Percentiles rank a stretch among this genome's conserved stretches.
Conservation (phyloP, 768 basidiomycete genomes). For the Termitomyces sp. region DNA sequence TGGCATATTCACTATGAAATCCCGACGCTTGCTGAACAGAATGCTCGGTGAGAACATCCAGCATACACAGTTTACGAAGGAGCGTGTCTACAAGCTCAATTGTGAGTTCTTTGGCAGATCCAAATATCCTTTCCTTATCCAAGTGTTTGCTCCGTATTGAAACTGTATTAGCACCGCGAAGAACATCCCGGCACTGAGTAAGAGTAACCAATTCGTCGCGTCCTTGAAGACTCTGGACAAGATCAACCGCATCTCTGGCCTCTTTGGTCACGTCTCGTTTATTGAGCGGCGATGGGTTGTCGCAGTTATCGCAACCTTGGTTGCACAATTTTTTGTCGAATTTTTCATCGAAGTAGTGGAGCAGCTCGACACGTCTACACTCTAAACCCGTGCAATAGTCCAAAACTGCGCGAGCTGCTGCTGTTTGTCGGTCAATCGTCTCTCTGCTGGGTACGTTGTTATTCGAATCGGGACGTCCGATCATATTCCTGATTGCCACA, state of each 20-base stretch:
- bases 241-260: conserved; percentile 49
- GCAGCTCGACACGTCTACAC: conserved; percentile 84
- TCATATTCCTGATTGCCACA: conserved; percentile 49
- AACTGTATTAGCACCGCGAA: conserved; percentile 55
- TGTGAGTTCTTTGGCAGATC: conserved; percentile 44
- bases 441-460: conserved; percentile 34
- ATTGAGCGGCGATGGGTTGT: conserved; percentile 37
- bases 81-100: conserved; percentile 60
- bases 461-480: conserved; percentile 48
- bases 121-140: conserved; percentile 45
- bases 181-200: conserved; percentile 52
- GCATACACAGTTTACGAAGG: conserved; percentile 48
- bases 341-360: conserved; percentile 82
- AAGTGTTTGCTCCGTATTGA: conserved; percentile 43
- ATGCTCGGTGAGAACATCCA: conserved; percentile 44
- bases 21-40: conserved; percentile 40
- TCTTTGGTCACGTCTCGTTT: conserved; percentile 56
- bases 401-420: conserved; percentile 64
- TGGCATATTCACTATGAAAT: conserved; percentile 47
- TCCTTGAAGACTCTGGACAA: conserved; percentile 45
- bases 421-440: conserved; percentile 63
- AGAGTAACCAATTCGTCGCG: conserved; percentile 54
- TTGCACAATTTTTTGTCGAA: conserved; percentile 68
- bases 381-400: conserved; percentile 78
- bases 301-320: conserved; percentile 81